Evolutionary conservation across 495 filamentous ascomycete genomes (phyloP), one percentile per base, ranked within the genome.

Genomic region (Podospora tetraspora): DNA sequence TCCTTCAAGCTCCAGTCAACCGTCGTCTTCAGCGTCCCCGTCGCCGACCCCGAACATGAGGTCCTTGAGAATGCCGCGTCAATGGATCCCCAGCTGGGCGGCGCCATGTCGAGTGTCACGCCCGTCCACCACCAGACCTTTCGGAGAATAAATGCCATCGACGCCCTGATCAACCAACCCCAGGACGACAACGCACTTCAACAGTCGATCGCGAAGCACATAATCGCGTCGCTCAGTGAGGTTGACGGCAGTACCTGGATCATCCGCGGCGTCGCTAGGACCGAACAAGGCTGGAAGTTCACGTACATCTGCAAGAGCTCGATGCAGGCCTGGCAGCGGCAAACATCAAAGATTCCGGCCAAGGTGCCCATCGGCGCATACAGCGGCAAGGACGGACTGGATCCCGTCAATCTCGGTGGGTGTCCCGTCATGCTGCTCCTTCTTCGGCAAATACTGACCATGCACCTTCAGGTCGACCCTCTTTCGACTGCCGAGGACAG

Each of bases 251-350:
- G 82, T 70, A 74, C 67, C 23, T 84, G 82, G 82, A 68, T 67
- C 5, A 74, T 81, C 57, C 77, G 80, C 9, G 66, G 77, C 22
- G 75, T 82, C 25, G 77, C 79, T 19, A 73, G 75, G 43, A 74
- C 57, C 24, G 72, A 80, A 25, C 79, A 81, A 59, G 79, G 80
- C 21, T 84, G 82, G 82, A 78, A 74, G 6, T 84, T 84, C 62
- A 79, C 74, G 16, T 83, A 83, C 66, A 75, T 79, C 58, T 84
- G 82, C 76, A 80, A 79, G 70, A 79, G 79, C 70, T 84, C 82
- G n/a, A 70, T 78, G 59, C 74, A 79, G 70, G 75, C 75, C 19
- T 84, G 82, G 82, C 74, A 68, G 60, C 81, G 79, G n/a, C 77
- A 80, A 52, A 71, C 72, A 67, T 72, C 76, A 1, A 83, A 81